A percentile compares a stretch with the other conserved stretches of the same genome.
These are phyloP conservation scores for Schizosaccharomyces versatilis DNA, from an alignment of 1,139 yeast genomes.

Conservation along the genomic window DNA sequence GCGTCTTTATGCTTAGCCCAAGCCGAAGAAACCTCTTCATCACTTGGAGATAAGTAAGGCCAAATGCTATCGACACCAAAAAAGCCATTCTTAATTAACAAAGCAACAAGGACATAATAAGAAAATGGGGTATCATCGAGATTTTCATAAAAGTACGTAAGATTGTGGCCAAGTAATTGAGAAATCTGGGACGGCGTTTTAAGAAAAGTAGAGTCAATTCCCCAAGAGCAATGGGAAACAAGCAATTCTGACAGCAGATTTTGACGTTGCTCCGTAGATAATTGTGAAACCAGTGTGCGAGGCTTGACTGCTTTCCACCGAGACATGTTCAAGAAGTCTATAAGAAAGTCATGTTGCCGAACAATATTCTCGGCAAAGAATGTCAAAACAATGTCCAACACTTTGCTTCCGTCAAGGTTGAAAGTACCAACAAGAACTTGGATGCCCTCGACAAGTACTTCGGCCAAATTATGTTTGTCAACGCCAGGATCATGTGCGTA, in stretches of 20 bases:
- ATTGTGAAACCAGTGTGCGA: constrained; percentile 20
- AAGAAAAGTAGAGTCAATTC: neutral
- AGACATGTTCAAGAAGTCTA: constrained; percentile 30
- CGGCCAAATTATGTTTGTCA: constrained; percentile 23
- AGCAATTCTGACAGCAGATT: neutral
- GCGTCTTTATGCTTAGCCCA: constrained; percentile 29
- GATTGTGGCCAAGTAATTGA: constrained; percentile 35
- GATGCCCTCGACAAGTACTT: constrained; percentile 26
- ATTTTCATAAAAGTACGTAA: constrained; percentile 20
- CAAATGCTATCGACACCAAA: constrained; percentile 43
- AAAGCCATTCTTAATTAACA: constrained; percentile 48
- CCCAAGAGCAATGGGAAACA: neutral
- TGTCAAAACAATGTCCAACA: constrained; percentile 40
- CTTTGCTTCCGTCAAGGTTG: constrained; percentile 52
- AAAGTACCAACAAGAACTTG: constrained; percentile 53
- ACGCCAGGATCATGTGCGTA: neutral
- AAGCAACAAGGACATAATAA: constrained; percentile 26
- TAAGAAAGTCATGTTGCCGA: constrained; percentile 26
- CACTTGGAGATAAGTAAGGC: constrained; percentile 30
- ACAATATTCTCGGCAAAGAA: constrained; percentile 28
- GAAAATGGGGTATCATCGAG: constrained; percentile 25
- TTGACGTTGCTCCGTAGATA: constrained; percentile 2
- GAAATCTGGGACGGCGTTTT: constrained; percentile 17
- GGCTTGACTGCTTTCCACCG: constrained; percentile 29
- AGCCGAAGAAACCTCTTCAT: constrained; percentile 24